Evolutionary conservation across 2,329 filamentous ascomycete species (phyloP), one percentile per base, ranked within the genome.

Genomic region (Didymella pomorum): DNA sequence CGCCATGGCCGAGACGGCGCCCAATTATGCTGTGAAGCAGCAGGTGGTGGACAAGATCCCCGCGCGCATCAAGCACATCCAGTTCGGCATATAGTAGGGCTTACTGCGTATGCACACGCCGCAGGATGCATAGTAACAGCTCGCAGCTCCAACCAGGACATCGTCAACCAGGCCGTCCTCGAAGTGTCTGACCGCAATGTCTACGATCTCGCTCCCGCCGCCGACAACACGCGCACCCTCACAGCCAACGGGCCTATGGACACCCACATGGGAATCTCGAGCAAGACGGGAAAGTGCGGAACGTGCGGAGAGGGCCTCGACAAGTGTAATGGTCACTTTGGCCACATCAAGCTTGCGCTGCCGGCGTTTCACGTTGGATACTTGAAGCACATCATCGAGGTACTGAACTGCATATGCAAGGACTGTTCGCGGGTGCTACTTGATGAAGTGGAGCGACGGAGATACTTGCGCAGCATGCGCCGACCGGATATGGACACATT

Each of bases 361-460:
- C 95, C 95, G 4, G 92, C 90, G 42, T 98, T 98, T 73, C 95
- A 99, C 74, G 93, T 98, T 65, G 95, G 95, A 35, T 99, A 97
- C 75, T 86, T 99, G 69, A 95, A 93, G 75, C 93, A 96, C 75
- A 92, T 95, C 64, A 94, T 96, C 73, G 89, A 89, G 43, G 93
- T 97, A 55, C 83, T 99, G 23, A 93, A 98, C 75, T 90, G 95
- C 71, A 96, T 99, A 65, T 99, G 95, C 87, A 99, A 88, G 81
- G 88, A 93, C 72, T 99, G 95, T 75, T 91, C 92, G 23, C 86
- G 86, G 61, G 89, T 98, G 7, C 80, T 99, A 54, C 84, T 99
- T 23, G 87, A 90, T 35, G 93, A 97, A 73, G 81, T 86, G 20
- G 92, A 96, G 69, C 87, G 92, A 65, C 87, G 91, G 39, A 79